Conservation (phyloP, 345 rosid species). For the Populus deltoides region DNA sequence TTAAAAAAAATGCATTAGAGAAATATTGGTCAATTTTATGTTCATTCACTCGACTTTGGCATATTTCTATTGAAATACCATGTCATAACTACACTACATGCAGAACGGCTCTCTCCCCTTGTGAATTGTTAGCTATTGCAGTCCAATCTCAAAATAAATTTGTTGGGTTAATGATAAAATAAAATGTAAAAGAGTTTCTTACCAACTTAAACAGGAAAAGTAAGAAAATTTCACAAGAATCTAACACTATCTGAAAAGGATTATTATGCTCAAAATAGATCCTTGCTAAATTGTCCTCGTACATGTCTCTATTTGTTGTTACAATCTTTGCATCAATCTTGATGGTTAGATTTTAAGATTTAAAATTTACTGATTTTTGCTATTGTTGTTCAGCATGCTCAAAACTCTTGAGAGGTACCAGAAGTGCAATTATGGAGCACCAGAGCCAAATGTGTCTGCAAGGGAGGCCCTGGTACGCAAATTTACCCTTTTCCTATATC, state of each 20-base stretch:
- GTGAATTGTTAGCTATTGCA: background rate
- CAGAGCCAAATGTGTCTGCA: slow-evolving; percentile 74
- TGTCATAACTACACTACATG: background rate
- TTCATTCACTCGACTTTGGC: too few relatives aligned
- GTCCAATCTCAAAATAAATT: background rate
- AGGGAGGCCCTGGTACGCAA: slow-evolving; percentile 75
- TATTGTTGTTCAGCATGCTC: slow-evolving; percentile 54
- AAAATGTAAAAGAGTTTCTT: background rate
- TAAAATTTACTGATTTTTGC: background rate
- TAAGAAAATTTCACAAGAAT: background rate
- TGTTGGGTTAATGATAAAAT: background rate
- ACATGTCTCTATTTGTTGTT: background rate
- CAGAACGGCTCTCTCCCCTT: background rate
- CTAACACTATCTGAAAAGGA: background rate
- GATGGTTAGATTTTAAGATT: background rate
- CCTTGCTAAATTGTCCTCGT: background rate
- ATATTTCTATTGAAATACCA: background rate
- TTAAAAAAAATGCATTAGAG: background rate
- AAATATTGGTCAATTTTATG: background rate
- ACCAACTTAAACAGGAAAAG: background rate
- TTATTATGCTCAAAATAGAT: background rate
- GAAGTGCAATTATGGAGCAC: slow-evolving; percentile 92
- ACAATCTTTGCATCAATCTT: background rate
- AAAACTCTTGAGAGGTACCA: slow-evolving; percentile 97
- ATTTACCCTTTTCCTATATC: background rate